Percentiles rank a stretch among this genome's conserved stretches.
These are phyloP conservation scores for Platanthera guangdongensis DNA, from an alignment of 106 monocot species.

Conservation along the genomic window DNA sequence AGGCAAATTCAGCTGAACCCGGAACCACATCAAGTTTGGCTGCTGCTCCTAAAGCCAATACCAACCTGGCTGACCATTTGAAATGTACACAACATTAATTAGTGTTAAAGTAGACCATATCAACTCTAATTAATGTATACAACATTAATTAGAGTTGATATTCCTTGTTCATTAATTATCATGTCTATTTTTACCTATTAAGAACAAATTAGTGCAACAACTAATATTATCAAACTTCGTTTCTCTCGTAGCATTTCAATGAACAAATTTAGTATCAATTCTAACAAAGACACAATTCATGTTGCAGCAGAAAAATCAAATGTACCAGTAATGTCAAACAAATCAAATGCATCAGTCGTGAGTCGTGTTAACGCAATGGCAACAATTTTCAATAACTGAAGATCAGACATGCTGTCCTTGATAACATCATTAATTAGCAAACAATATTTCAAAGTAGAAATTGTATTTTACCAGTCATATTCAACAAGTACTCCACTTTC, in stretches of 20 bases:
- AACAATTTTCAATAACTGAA: background rate
- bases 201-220: too few species aligned
- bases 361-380: background rate
- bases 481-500: constrained; percentile 79
- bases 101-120: background rate
- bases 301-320: constrained; percentile 1
- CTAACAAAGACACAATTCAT: background rate
- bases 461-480: constrained; percentile 80
- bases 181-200: too few species aligned
- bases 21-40: constrained; percentile 75
- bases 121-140: background rate
- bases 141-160: background rate
- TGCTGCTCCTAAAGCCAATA: constrained; percentile 95
- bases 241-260: too few species aligned
- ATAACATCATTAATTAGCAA: background rate
- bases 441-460: background rate
- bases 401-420: background rate
- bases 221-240: too few species aligned
- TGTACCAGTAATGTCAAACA: background rate
- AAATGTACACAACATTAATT: constrained; percentile 6
- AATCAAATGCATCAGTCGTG: background rate
- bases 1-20: constrained; percentile 82
- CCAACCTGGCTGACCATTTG: constrained; percentile 88
- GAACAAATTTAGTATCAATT: too few species aligned
- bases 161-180: too few species aligned